A percentile compares a stretch with the other conserved stretches of the same genome.
Evolutionary conservation across 2,329 filamentous ascomycete species (phyloP).

Genomic region (Aspergillus cejpii): DNA sequence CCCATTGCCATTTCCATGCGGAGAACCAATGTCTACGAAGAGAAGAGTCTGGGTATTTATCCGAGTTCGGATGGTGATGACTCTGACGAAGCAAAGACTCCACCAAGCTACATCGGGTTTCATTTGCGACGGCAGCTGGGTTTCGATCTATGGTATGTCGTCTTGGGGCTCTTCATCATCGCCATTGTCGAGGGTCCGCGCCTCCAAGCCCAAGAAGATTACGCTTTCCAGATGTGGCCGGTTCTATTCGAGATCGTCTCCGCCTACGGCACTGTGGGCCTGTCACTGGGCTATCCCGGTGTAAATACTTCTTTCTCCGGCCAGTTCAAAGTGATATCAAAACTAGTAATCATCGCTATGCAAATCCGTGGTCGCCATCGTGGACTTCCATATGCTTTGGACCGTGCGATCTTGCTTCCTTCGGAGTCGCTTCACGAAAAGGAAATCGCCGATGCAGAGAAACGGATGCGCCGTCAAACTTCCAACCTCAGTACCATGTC

Average conservation of each 20-base stretch:
- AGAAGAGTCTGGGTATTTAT: constrained; percentile 58
- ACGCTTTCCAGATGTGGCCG: constrained; percentile 59
- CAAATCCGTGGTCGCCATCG: constrained; percentile 59
- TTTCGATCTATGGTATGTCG: constrained; percentile 97
- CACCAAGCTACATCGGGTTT: constrained; percentile 77
- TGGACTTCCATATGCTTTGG: constrained; percentile 60
- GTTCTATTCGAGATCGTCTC: constrained; percentile 80
- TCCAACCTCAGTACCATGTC: constrained; percentile 32
- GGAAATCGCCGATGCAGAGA: constrained; percentile 50
- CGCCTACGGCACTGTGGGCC: constrained; percentile 87
- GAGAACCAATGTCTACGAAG: constrained; percentile 92
- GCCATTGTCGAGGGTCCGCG: constrained; percentile 74
- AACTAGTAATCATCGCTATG: constrained; percentile 61
- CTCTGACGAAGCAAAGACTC: constrained; percentile 48
- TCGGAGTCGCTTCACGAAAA: constrained; percentile 57
- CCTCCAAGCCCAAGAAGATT: constrained; percentile 56
- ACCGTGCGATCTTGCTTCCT: constrained; percentile 63
- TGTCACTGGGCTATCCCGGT: constrained; percentile 73
- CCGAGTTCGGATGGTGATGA: constrained; percentile 56
- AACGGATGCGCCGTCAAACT: constrained; percentile 36
- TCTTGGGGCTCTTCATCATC: constrained; percentile 87
- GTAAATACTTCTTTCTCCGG: constrained; percentile 74
- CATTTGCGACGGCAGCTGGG: constrained; percentile 90
- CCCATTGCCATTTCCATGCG: constrained; percentile 94
- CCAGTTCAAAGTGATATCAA: constrained; percentile 67